phyloP scores from a whole-genome alignment of 2,329 filamentous ascomycete genomes.

The Sclerotinia borealis region DNA sequence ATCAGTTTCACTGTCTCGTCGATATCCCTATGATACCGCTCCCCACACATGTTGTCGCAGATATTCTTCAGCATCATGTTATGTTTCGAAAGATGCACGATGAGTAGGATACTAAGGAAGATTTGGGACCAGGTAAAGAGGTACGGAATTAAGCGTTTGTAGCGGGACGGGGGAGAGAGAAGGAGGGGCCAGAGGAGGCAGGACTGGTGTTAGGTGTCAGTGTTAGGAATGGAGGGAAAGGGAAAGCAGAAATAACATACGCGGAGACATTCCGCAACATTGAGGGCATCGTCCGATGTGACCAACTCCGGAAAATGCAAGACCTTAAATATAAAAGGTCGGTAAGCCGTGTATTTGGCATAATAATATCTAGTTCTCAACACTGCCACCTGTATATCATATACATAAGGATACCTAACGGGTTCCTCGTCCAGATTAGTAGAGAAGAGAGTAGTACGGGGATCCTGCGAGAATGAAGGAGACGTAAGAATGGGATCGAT shows the following conservation, averaged over 20 bases:
- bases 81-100: slow-evolving; percentile 49
- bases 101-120: slow-evolving; percentile 50
- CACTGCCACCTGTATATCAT: slow-evolving; percentile 51
- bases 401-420: slow-evolving; percentile 43
- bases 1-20: slow-evolving; percentile 45
- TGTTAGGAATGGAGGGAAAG: background rate
- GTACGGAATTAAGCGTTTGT: slow-evolving; percentile 53
- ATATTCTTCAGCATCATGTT: slow-evolving; percentile 46
- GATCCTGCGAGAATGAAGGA: slow-evolving; percentile 20
- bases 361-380: slow-evolving; percentile 55
- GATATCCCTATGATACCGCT: slow-evolving; percentile 46
- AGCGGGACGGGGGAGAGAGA: slow-evolving; percentile 49
- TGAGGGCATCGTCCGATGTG: slow-evolving; percentile 47
- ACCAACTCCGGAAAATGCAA: slow-evolving; percentile 50
- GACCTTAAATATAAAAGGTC: slow-evolving; percentile 54
- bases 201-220: slow-evolving; percentile 32
- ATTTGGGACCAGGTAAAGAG: slow-evolving; percentile 59
- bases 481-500: slow-evolving; percentile 21
- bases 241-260: slow-evolving; percentile 16
- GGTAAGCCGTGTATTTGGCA: slow-evolving; percentile 50
- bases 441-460: slow-evolving; percentile 39
- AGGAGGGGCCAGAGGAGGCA: slow-evolving; percentile 55
- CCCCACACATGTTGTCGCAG: slow-evolving; percentile 42
- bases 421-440: slow-evolving; percentile 41
- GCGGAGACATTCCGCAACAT: slow-evolving; percentile 49